These are phyloP conservation scores for Phytophthora rubi DNA, from an alignment of 352 stramenopile genomes.

Conservation along the genomic window DNA sequence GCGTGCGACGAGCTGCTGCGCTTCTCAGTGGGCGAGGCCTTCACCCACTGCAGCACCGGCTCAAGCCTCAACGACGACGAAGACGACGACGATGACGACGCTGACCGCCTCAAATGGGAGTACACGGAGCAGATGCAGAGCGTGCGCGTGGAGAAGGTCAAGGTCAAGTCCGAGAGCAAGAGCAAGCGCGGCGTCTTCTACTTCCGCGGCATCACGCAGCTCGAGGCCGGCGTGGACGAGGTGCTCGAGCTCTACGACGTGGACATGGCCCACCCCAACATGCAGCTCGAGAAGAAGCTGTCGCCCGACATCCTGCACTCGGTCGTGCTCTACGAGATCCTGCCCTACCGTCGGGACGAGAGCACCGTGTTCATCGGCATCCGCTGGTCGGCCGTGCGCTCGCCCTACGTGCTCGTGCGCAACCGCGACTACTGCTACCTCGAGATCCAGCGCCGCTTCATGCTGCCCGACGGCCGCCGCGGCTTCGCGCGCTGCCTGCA, in stretches of 20 bases:
- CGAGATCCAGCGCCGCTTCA: constrained; percentile 79
- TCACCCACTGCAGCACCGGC: constrained; percentile 29
- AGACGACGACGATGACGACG: constrained; percentile 36
- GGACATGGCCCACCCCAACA: constrained; percentile 74
- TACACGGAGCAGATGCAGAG: constrained; percentile 74
- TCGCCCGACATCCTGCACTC: constrained; percentile 80
- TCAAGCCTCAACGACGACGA: constrained; percentile 16
- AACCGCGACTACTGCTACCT: constrained; percentile 83
- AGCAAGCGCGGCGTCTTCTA: constrained; percentile 63
- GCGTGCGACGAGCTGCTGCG: constrained; percentile 81
- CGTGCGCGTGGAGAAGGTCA: constrained; percentile 80
- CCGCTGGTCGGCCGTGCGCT: constrained; percentile 74
- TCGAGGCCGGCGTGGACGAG: constrained; percentile 73
- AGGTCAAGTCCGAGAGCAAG: constrained; percentile 62
- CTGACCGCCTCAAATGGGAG: constrained; percentile 73
- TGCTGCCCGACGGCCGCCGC: constrained; percentile 53
- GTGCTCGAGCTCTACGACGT: constrained; percentile 80
- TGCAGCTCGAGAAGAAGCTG: constrained; percentile 78
- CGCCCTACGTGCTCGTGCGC: constrained; percentile 74
- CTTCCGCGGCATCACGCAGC: constrained; percentile 70
- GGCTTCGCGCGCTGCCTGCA: constrained; percentile 82
- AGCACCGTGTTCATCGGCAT: constrained; percentile 78
- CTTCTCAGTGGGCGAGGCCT: constrained; percentile 72
- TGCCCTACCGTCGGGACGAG: constrained; percentile 55
- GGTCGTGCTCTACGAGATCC: constrained; percentile 81